A percentile compares a stretch with the other conserved stretches of the same genome.
Evolutionary conservation across 2,329 filamentous ascomycete species (phyloP).

Genomic region (Trichoderma pleuroti): DNA sequence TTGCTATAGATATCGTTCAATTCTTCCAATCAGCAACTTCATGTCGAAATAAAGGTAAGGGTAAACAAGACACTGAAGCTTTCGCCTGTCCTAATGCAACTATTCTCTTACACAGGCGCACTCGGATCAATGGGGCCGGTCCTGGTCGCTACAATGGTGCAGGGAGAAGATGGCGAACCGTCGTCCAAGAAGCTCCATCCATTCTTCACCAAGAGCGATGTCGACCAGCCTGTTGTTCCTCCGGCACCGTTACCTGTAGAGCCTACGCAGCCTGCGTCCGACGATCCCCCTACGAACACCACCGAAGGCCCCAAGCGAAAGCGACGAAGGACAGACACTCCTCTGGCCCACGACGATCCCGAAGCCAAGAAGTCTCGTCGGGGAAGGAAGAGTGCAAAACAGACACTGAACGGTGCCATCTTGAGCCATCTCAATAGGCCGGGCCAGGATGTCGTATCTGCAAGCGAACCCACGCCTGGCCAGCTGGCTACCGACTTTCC

Average conservation of each 20-base stretch:
- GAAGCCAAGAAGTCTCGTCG: constrained; percentile 29
- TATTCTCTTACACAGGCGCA: constrained; percentile 6
- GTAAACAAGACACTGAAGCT: background rate
- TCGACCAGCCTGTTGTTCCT: constrained; percentile 13
- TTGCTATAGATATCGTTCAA: constrained; percentile 2
- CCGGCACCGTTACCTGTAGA: constrained; percentile 6
- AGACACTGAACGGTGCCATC: constrained; percentile 19
- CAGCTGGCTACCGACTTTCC: constrained; percentile 14
- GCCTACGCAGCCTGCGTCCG: background rate
- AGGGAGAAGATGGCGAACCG: constrained; percentile 35
- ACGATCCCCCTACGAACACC: constrained; percentile 22
- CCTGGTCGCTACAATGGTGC: constrained; percentile 44
- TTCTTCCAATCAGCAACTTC: background rate
- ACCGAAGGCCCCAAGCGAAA: constrained; percentile 38
- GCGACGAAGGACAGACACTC: constrained; percentile 39
- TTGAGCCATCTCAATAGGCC: constrained; percentile 19
- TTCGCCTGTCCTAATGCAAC: background rate
- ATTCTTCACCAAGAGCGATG: constrained; percentile 44
- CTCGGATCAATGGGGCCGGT: constrained; percentile 41
- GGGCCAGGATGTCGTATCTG: background rate
- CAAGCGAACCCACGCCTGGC: background rate
- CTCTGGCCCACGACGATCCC: constrained; percentile 23
- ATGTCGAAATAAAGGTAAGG: constrained; percentile 8
- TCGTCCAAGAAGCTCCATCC: constrained; percentile 50
- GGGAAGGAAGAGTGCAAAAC: constrained; percentile 23